Percentiles rank a stretch among this genome's conserved stretches.
Conservation (phyloP, 768 basidiomycete genomes). For the Mycena maculata region DNA sequence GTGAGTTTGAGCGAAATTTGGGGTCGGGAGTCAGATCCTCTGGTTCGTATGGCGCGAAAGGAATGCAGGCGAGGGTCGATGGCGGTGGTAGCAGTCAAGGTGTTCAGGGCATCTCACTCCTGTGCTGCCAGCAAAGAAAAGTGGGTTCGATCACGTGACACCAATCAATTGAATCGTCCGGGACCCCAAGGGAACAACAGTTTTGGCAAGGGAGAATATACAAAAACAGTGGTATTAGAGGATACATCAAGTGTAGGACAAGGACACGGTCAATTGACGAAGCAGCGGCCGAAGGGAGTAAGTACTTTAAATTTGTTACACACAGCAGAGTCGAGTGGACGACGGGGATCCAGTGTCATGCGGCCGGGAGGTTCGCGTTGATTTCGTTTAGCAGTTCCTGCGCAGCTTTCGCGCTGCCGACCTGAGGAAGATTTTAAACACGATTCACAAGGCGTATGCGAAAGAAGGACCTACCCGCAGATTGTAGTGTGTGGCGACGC, state of each 20-base stretch:
- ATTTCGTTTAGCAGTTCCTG: conserved; percentile 73
- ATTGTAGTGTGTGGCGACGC: conserved; percentile 76
- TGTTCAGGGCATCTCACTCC: conserved; percentile 7
- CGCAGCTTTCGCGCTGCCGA: conserved; percentile 77
- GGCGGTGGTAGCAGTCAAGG: neutral
- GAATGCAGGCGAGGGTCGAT: neutral
- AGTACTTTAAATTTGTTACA: conserved; percentile 33
- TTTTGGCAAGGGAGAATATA: neutral
- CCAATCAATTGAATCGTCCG: too few relatives aligned
- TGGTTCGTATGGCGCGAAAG: conserved; percentile 2
- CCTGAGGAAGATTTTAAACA: conserved; percentile 50
- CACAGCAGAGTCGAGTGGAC: neutral
- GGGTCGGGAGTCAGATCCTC: neutral
- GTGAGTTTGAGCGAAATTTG: conserved; percentile 1
- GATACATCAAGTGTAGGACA: conserved; percentile 26
- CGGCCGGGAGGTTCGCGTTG: conserved; percentile 58
- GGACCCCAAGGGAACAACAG: too few relatives aligned
- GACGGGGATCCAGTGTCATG: conserved; percentile 35
- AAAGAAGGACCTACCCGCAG: conserved; percentile 64
- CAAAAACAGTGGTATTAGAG: conserved; percentile 28
- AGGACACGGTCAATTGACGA: conserved; percentile 6
- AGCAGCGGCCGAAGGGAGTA: conserved; percentile 14
- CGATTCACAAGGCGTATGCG: conserved; percentile 18
- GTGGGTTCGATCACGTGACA: neutral
- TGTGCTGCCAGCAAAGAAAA: conserved; percentile 29